Base-by-base conservation (phyloP, 1,284 basidiomycete species). In the Trichosporon sp. region DNA sequence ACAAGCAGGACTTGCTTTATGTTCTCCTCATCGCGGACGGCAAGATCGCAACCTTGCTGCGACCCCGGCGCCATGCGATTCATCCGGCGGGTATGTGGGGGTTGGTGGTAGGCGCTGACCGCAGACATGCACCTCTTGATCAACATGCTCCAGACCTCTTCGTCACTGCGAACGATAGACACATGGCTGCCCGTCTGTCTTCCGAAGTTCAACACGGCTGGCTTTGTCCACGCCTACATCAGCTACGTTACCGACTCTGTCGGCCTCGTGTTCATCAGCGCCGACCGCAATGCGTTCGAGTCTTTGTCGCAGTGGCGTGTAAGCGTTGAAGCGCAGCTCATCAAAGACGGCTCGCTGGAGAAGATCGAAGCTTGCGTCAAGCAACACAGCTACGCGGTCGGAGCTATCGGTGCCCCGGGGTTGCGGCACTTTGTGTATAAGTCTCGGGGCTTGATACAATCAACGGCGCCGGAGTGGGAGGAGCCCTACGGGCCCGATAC, bases 101-200 rank as follows among this genome's bases (percentile, higher is more conserved):
- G 6, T 8, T 7, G n/a, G 3, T 11, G 8, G 21, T 6, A 12
- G 3, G 18, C n/a, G 60, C 72, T 72, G 35, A 70, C 42, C 12
- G 31, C 75, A 92, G 93, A 95, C 77, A 87, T 96, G 34, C 93
- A 95, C 76, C 88, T 96, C 44, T 86, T 95, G 31, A 85, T 95
- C 68, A 95, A 95, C 78, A 93, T 82, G 13, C 90, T 70, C 85
- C 74, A 75, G 2, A 91, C 70, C 83, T 92, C 82, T 83, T 88
- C 65, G 86, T 90, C 51, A 88, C 89, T 72, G 86, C 92, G 78
- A 87, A 90, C 83, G 86, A 89, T 71, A 86, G 93, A 95, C 23
- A 91, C 91, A 4, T 99, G 95, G 93, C 87, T 98, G 2, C 97
- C 97, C 0, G 88, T 99, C 64, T 99, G 96, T 79, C 87, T 99